Evolutionary conservation across 305 asterid genomes (phyloP), one percentile per base, ranked within the genome.

Genomic region (Lippia alba): DNA sequence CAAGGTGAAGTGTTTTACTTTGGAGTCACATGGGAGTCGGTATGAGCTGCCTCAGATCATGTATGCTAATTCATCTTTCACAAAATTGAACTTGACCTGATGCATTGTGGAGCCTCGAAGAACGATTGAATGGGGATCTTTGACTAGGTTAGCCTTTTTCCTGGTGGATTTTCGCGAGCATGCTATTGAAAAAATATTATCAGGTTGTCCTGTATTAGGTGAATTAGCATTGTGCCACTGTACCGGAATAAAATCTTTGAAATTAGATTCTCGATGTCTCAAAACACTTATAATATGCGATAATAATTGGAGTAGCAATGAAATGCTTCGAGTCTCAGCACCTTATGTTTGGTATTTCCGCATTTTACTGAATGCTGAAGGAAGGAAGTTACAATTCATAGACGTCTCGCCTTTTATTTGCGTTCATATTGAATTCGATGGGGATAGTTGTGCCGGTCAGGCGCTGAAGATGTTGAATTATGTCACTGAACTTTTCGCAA

Each of bases 151-250:
- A 32, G 7, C n/a, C 0, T 12, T 76, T 51, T 11, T 11, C 1
- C 0, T 4, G 0, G 16, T 39, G 14, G 9, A 12, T 5, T 39
- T 77, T 58, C 0, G 4, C 7, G 49, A 66, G 19, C 7, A 0
- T 11, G 48, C 30, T 5, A 8, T 61, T 1, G 67, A 36, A 18
- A 12, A 7, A 4, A n/a, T 77, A 53, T 34, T 77, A 15, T 61
- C 71, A 1, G 70, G 77, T 61, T 77, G 81, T 40, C 81, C 71
- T 36, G 64, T 59, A 19, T 72, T 77, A 64, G 6, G 15, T 5
- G 0, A 15, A 5, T 77, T 77, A 71, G 5, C 12, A 4, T 6
- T 77, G 1, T 0, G 3, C 0, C 6, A 0, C 2, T 58, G 76
- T 48, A 6, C 6, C 40, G 72, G 75, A 30, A 54, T 55, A 1